Conservation (phyloP, 805 yeast genomes). For the Candida ipomoeae region DNA sequence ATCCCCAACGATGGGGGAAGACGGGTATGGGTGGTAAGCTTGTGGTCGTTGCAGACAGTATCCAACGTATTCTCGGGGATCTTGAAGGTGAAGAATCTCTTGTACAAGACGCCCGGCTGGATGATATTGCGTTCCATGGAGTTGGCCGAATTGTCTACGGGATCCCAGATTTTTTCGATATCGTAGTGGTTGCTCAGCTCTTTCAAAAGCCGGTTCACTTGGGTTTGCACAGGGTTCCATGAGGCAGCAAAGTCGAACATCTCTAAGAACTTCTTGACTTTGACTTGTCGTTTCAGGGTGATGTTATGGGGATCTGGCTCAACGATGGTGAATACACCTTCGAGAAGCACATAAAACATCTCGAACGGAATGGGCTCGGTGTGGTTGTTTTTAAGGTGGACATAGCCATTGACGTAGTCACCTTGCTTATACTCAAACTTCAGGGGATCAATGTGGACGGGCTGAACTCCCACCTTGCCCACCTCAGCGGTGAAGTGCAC, state of each 20-base stretch:
- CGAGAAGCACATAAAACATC: slow-evolving; percentile 56
- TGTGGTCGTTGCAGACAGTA: slow-evolving; percentile 32
- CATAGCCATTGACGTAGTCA: slow-evolving; percentile 58
- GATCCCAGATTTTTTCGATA: slow-evolving; percentile 18
- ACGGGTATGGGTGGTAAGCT: slow-evolving; percentile 27
- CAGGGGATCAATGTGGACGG: slow-evolving; percentile 27
- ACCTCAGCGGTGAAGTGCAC: slow-evolving; percentile 33
- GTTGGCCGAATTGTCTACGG: slow-evolving; percentile 24
- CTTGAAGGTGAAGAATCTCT: slow-evolving; percentile 40
- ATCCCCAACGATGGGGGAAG: slow-evolving; percentile 37
- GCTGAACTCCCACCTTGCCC: slow-evolving; percentile 24
- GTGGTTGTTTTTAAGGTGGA: slow-evolving; percentile 37
- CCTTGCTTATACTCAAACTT: slow-evolving; percentile 57
- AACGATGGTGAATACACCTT: slow-evolving; percentile 41
- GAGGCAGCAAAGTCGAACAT: slow-evolving; percentile 47
- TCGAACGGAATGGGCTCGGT: slow-evolving; percentile 50
- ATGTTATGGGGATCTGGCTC: slow-evolving; percentile 7
- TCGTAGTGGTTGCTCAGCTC: slow-evolving; percentile 16
- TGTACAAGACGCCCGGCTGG: slow-evolving; percentile 24
- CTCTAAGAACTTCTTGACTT: slow-evolving; percentile 28
- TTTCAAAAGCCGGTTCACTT: slow-evolving; percentile 28
- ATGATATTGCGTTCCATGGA: slow-evolving; percentile 18
- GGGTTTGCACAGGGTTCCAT: slow-evolving; percentile 35
- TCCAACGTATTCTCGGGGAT: slow-evolving; percentile 37
- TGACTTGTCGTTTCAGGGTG: slow-evolving; percentile 16